Base-by-base conservation (phyloP, 345 rosid species). In the Turritis glabra region DNA sequence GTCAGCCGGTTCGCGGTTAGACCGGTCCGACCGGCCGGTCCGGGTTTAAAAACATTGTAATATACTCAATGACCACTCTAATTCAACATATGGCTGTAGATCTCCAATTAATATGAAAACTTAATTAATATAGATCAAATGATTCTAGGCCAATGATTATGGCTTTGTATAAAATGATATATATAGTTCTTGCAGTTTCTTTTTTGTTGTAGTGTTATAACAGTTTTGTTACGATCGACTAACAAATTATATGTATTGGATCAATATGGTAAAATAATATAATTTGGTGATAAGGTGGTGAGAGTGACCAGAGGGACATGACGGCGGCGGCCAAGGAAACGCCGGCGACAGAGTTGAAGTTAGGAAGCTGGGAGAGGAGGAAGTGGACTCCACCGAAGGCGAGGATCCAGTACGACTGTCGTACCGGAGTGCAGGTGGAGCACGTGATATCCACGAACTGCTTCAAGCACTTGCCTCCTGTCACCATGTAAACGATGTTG, bases 391-490 rank as follows among this genome's bases (percentile, higher is more conserved):
- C 89, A 46, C 97, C 97, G 50, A 95, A 91, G 67, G 87, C 91
- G 25, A 91, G 66, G 58, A 95, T 95, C 97, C 97, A 95, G 69
- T 90, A 95, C 3, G 97, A 85, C 82, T 88, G 97, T 73, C 81
- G 81, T 17, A 78, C 79, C 2, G 80, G 84, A 2, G 85, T 87
- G 83, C 97, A 90, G 72, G 79, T 46, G 64, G 79, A 13, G 62
- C 99, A 95, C 7, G 89, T 76, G 80, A 90, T 87, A 55, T 95
- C 96, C 81, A 86, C 51, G 81, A 95, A 91, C 82, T 91, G 82
- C 81, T 90, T 90, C 7, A 95, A 68, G 71, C 97, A 90, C 75
- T 95, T 88, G 38, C 97, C 99, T n/a, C 99, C 99, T 0, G 99
- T 95, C 19, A 95, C 97, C 97, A 95, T 95, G 86, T 91, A 95